Evolutionary conservation across 768 basidiomycete genomes (phyloP).

Genomic region (Phaeotremella skinneri): DNA sequence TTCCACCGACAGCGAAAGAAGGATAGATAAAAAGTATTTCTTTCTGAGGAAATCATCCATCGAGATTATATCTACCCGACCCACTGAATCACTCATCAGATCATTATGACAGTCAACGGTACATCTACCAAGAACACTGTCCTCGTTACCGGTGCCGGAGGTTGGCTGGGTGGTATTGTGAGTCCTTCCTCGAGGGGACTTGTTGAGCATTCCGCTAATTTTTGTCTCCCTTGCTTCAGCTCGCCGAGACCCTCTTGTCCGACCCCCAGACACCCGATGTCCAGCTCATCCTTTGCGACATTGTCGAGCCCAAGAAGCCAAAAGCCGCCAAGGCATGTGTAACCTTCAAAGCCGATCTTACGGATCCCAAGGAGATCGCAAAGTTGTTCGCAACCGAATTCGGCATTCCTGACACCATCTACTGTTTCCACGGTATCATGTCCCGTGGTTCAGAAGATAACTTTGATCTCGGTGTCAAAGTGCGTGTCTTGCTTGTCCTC

Average conservation of each 20-base stretch:
- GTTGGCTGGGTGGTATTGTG: slow-evolving; percentile 50
- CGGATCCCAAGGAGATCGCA: slow-evolving; percentile 38
- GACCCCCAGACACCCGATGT: slow-evolving; percentile 52
- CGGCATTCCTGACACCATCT: slow-evolving; percentile 49
- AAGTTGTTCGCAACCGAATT: slow-evolving; percentile 46
- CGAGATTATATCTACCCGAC: no score
- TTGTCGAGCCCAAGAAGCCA: slow-evolving; percentile 52
- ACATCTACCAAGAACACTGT: slow-evolving; percentile 35
- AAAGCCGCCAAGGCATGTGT: slow-evolving; percentile 42
- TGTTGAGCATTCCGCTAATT: neutral
- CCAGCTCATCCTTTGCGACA: slow-evolving; percentile 59
- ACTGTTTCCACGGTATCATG: slow-evolving; percentile 53
- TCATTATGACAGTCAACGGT: slow-evolving; percentile 9
- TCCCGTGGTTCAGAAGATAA: slow-evolving; percentile 50
- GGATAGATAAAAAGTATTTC: neutral
- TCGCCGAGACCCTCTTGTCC: slow-evolving; percentile 38
- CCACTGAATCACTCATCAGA: no score
- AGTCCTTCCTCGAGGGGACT: slow-evolving; percentile 13
- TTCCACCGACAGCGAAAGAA: no score
- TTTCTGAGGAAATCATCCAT: neutral
- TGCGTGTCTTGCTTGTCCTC: slow-evolving; percentile 15
- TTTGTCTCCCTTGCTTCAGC: slow-evolving; percentile 22
- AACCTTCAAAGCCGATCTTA: slow-evolving; percentile 48
- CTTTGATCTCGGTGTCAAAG: slow-evolving; percentile 51
- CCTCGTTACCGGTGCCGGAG: slow-evolving; percentile 50